Evolutionary conservation across 805 yeast genomes (phyloP), one percentile per base, ranked within the genome.

Genomic region (Clavispora santaluciae): DNA sequence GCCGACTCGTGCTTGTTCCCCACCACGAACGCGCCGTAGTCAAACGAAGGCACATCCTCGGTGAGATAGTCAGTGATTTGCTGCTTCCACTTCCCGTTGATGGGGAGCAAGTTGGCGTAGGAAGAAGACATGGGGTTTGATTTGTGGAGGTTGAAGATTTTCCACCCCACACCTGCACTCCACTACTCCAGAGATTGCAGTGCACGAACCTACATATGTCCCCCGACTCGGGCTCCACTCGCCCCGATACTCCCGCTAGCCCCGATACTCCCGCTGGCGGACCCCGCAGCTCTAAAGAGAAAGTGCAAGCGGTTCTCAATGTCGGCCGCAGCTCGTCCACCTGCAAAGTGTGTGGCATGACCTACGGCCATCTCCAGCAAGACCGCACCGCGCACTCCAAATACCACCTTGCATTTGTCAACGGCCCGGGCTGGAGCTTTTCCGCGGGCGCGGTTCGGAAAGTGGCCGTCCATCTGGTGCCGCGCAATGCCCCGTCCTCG

Each of bases 11-110:
- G 50, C 33, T 73, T 81, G 40, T 75, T 73, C 10, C 98, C 97
- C n/a, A 91, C 98, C 2, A 91, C 98, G 54, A 68, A 87, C 2
- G 96, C 98, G 24, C 98, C 98, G 54, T 82, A 85, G 60, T 90
- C 98, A 54, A 91, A 91, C 0, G 95, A 79, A 1, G 98, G 97
- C 12, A 86, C 91, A 54, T 90, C 98, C 56, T 90, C 98, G 5
- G 76, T 69, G 11, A 90, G 68, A 82, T 87, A 90, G 33, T 67
- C 71, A 8, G 88, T 78, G 46, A 91, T 78, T 45, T 81, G 82
- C 38, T 75, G 76, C 57, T 81, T 88, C 98, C 98, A 91, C 37
- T 67, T 69, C 3, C 96, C 95, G 41, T 76, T 78, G 5, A 71
- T 64, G 0, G 97, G 96, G 21, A 91, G 70, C 31, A 86, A 63